These are phyloP conservation scores for Phytophthora vignae DNA, from an alignment of 352 stramenopile genomes.

Conservation along the genomic window DNA sequence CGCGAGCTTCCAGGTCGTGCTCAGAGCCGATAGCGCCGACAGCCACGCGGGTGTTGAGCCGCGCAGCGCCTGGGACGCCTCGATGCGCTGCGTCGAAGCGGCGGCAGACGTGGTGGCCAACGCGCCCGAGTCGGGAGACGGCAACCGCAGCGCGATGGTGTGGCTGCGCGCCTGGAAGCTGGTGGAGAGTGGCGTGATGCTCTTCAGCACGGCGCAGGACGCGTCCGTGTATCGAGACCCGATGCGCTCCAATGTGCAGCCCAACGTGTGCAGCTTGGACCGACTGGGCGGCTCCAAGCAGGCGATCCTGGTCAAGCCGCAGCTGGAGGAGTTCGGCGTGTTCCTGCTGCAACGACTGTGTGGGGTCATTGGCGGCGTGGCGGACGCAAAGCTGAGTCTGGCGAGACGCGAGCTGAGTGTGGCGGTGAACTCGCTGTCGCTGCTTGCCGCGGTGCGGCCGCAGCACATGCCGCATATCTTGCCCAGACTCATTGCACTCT, in stretches of 20 bases:
- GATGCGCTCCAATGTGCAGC: constrained; percentile 77
- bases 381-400: constrained; percentile 33
- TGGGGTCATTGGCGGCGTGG: constrained; percentile 33
- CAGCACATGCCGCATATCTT: constrained; percentile 68
- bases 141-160: constrained; percentile 62
- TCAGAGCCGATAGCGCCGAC: constrained; percentile 24
- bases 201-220: constrained; percentile 61
- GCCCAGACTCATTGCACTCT: constrained; percentile 53
- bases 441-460: constrained; percentile 66
- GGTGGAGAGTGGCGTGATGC: constrained; percentile 59
- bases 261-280: constrained; percentile 71
- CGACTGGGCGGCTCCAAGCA: constrained; percentile 38
- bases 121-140: constrained; percentile 41
- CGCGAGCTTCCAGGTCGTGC: constrained; percentile 51
- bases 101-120: constrained; percentile 49
- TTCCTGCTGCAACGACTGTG: constrained; percentile 53
- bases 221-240: constrained; percentile 76
- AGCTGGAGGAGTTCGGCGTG: constrained; percentile 53
- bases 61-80: constrained; percentile 43
- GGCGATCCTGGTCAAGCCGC: constrained; percentile 41
- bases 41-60: constrained; percentile 20
- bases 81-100: constrained; percentile 56
- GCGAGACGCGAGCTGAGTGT: constrained; percentile 65
- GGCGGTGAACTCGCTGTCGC: constrained; percentile 71
- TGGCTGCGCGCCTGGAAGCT: constrained; percentile 72